These are phyloP conservation scores for Falciphora oryzae DNA, from an alignment of 2,329 filamentous ascomycete species.

Conservation along the genomic window DNA sequence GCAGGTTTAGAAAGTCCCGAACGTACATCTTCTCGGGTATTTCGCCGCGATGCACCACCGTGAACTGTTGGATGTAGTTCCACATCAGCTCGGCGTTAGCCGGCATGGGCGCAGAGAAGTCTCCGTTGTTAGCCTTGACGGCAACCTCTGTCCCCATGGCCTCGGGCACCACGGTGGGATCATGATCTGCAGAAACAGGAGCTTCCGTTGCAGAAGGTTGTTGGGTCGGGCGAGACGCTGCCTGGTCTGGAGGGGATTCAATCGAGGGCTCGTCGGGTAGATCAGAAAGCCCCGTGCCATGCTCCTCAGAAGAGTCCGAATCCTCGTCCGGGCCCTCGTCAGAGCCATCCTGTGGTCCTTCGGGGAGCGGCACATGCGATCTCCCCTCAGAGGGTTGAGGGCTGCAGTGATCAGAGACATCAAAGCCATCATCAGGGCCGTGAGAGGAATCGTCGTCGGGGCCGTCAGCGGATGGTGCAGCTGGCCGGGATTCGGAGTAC, in stretches of 20 bases:
- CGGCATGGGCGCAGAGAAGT: conserved; percentile 4
- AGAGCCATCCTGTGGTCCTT: too few species aligned
- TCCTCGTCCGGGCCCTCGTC: too few species aligned
- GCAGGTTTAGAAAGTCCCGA: conserved; percentile 19
- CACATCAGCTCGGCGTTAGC: conserved; percentile 17
- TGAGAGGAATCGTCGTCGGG: not conserved
- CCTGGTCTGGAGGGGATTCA: too few species aligned
- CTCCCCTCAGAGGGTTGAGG: not conserved
- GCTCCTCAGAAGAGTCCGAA: not conserved
- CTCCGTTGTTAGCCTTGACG: not conserved
- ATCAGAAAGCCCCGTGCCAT: not conserved
- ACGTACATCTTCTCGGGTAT: conserved; percentile 18
- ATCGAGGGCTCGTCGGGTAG: not conserved
- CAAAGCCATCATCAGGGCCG: too few species aligned
- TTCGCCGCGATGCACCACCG: conserved; percentile 10
- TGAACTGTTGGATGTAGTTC: conserved; percentile 21
- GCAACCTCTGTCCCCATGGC: not conserved
- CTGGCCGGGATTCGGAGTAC: not conserved
- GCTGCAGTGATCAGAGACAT: too few species aligned
- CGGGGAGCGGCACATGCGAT: not conserved
- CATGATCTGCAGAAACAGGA: too few species aligned
- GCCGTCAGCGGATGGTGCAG: not conserved
- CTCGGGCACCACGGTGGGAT: too few species aligned
- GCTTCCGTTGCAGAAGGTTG: too few species aligned
- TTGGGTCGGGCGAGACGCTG: too few species aligned